Conservation (phyloP, 441 rosid genomes). For the Geranium incanum region DNA sequence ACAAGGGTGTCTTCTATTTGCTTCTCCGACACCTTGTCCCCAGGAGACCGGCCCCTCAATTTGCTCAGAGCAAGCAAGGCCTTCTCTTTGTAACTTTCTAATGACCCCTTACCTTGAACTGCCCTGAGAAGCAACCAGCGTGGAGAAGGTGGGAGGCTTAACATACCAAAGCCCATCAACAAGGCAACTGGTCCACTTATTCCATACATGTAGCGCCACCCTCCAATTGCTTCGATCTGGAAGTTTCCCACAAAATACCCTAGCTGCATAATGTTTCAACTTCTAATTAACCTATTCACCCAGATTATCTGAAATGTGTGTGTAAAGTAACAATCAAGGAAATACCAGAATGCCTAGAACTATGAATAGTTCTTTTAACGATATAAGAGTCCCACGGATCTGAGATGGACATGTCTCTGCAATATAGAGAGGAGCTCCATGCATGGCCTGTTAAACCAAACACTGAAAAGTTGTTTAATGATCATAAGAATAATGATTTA, state of each 20-base stretch:
- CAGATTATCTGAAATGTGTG: constrained; percentile 10
- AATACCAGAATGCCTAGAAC: constrained; percentile 90
- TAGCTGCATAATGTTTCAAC: constrained; percentile 36
- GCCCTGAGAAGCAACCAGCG: constrained; percentile 96
- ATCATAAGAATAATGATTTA: not conserved
- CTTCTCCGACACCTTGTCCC: constrained; percentile 63
- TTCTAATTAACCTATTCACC: constrained; percentile 10
- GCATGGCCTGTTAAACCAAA: constrained; percentile 72
- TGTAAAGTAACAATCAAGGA: not conserved
- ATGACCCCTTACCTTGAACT: constrained; percentile 66
- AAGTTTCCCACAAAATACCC: constrained; percentile 89
- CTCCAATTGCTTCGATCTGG: constrained; percentile 68
- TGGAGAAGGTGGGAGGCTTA: constrained; percentile 92
- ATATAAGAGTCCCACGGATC: constrained; percentile 90
- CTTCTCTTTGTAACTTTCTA: constrained; percentile 67
- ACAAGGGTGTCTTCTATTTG: constrained; percentile 62
- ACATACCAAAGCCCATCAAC: constrained; percentile 79
- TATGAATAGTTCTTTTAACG: constrained; percentile 84
- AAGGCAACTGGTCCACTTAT: constrained; percentile 57
- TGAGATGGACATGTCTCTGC: constrained; percentile 98
- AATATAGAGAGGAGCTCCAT: constrained; percentile 94
- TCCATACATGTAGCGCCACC: constrained; percentile 96
- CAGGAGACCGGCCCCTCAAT: constrained; percentile 68
- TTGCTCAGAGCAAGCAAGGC: constrained; percentile 68
- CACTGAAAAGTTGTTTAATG: constrained; percentile 8